A percentile compares a stretch with the other conserved stretches of the same genome.
Conservation (phyloP, 192 early-diverging fungal species). For the Phycomyces blakesleeanus region DNA sequence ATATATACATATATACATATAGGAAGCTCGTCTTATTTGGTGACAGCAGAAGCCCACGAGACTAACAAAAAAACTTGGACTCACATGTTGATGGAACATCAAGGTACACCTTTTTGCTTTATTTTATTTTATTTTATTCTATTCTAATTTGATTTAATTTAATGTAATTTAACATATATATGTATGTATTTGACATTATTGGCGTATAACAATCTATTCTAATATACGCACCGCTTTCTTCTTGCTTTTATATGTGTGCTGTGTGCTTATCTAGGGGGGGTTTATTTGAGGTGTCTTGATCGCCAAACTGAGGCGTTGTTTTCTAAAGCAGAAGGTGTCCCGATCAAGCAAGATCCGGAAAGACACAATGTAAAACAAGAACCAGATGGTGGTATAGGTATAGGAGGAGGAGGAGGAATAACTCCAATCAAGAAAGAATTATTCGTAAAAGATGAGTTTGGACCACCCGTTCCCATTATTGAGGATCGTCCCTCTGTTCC, state of each 20-base stretch:
- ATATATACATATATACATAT: background rate
- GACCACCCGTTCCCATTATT: background rate
- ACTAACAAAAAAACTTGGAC: constrained; percentile 9
- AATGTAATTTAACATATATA: no score
- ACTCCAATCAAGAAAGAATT: background rate
- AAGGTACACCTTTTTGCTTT: constrained; percentile 8
- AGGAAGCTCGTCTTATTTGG: constrained; percentile 20
- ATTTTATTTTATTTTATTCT: background rate
- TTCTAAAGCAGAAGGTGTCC: background rate
- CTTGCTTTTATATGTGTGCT: no score
- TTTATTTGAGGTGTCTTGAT: background rate
- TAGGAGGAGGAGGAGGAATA: background rate
- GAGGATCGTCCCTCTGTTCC: no score
- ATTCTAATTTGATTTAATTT: no score
- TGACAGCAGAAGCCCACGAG: constrained; percentile 11
- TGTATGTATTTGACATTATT: background rate
- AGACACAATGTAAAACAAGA: background rate
- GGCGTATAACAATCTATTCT: background rate
- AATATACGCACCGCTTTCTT: no score
- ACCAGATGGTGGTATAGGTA: background rate
- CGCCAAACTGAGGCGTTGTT: background rate
- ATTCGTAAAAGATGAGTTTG: background rate
- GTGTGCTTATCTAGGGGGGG: background rate
- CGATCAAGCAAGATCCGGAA: background rate
- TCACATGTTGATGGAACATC: constrained; percentile 12